A percentile compares a stretch with the other conserved stretches of the same genome.
These are phyloP conservation scores for Pholiota conissans DNA, from an alignment of 768 basidiomycete genomes.

Conservation along the genomic window DNA sequence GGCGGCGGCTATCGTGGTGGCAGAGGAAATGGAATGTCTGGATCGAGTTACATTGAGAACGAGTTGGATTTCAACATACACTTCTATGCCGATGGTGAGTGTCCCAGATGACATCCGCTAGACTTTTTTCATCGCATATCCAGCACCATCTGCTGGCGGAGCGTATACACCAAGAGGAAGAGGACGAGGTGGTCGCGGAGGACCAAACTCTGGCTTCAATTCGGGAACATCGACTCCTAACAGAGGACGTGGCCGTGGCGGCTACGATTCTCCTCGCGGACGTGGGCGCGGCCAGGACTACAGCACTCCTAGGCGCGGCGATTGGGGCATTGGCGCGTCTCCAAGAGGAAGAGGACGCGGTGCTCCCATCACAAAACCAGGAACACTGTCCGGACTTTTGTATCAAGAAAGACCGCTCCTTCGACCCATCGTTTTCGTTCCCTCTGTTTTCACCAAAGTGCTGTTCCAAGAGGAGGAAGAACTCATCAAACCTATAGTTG, in stretches of 20 bases:
- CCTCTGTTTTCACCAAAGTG: constrained; percentile 47
- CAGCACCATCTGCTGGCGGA: constrained; percentile 7
- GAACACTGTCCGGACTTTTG: constrained; percentile 55
- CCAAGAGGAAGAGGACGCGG: constrained; percentile 26
- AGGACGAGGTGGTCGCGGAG: constrained; percentile 29
- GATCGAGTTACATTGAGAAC: constrained; percentile 4
- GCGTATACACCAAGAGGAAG: constrained; percentile 10
- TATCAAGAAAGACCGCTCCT: constrained; percentile 61
- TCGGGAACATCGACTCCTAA: constrained; percentile 18
- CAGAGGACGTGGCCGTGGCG: constrained; percentile 24
- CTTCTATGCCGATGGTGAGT: constrained; percentile 7
- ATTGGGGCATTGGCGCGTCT: constrained; percentile 25
- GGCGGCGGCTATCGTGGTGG: neutral
- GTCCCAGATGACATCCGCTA: neutral
- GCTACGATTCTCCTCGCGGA: constrained; percentile 12
- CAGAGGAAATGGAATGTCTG: neutral
- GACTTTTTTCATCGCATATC: neutral
- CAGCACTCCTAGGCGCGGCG: constrained; percentile 24
- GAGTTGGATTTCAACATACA: constrained; percentile 9
- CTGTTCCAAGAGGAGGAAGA: constrained; percentile 63
- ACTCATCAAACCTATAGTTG: constrained; percentile 51
- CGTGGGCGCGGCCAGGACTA: constrained; percentile 21
- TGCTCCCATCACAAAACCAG: constrained; percentile 25
- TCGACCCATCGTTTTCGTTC: constrained; percentile 71
- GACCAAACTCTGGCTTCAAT: constrained; percentile 13